A percentile compares a stretch with the other conserved stretches of the same genome.
Evolutionary conservation across 495 filamentous ascomycete genomes (phyloP).

Genomic region (Tetracladium setigerum): DNA sequence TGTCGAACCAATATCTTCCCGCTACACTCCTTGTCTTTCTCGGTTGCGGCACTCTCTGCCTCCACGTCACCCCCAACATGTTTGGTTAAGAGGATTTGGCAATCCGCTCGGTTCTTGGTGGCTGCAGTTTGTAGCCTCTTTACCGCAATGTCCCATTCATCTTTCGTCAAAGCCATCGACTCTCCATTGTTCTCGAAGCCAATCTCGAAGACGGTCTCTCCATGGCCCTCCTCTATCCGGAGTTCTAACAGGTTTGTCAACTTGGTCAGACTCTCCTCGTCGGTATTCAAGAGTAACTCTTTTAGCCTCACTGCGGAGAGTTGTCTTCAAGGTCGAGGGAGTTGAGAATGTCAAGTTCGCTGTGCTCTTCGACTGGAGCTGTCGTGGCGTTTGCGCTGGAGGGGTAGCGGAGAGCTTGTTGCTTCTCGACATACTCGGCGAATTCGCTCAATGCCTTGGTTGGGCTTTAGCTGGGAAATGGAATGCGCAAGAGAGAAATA

Average conservation of each 20-base stretch:
- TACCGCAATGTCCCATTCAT: constrained; percentile 74
- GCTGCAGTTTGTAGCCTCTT: constrained; percentile 59
- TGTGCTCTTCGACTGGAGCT: constrained; percentile 60
- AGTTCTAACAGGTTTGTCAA: constrained; percentile 53
- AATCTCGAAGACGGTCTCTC: constrained; percentile 86
- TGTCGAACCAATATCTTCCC: constrained; percentile 82
- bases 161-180: constrained; percentile 71
- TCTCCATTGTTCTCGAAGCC: constrained; percentile 91
- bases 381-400: constrained; percentile 30
- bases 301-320: constrained; percentile 61
- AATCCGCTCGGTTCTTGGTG: constrained; percentile 60
- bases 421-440: constrained; percentile 93
- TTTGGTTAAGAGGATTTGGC: constrained; percentile 73
- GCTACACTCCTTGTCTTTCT: constrained; percentile 62
- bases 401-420: constrained; percentile 62
- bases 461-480: constrained; percentile 7
- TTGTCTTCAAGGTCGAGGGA: constrained; percentile 74
- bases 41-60: constrained; percentile 41
- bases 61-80: constrained; percentile 80
- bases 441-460: constrained; percentile 86
- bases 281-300: constrained; percentile 62
- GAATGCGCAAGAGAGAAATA: background rate
- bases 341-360: constrained; percentile 88
- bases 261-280: constrained; percentile 52
- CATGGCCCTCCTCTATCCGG: constrained; percentile 77